Evolutionary conservation across 768 basidiomycete genomes (phyloP), one percentile per base, ranked within the genome.

Genomic region (Macrolepiota dolichaula): DNA sequence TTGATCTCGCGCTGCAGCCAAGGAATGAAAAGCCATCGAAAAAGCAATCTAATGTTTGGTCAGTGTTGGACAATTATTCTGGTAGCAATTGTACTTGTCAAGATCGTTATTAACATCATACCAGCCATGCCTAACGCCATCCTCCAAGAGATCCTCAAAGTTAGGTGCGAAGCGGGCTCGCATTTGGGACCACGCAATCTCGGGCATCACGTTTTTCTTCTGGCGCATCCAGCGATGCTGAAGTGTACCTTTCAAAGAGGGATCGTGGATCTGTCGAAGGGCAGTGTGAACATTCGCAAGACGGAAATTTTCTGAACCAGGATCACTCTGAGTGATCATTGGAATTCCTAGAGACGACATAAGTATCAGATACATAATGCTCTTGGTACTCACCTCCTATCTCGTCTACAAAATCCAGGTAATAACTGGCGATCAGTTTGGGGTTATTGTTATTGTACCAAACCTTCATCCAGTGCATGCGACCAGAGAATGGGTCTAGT

Each of bases 371-470:
- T 5, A 35, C 19, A 35, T 24, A 59, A 19, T 59, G 52, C 22
- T 44, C 32, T 50, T 59, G 52, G 22, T 64, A 40, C 40, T 42
- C 15, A 42, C 40, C 40, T 42, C n/a, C 5, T 6, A 17, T 42
- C n/a, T 42, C n/a, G 6, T 69, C 65, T 1, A 66, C 63, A 0
- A 68, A 56, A 0, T 76, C 71, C 13, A 80, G 25, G 57, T 76
- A 81, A 57, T 76, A 81, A 0, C 61, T 62, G 0, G 61, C 50
- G 11, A 81, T 71, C 1, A 79, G 63, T 1, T 67, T 63, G 3
- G 75, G 70, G 63, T 78, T 76, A 1, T 62, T 46, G 56, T 81
- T 81, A 0, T 71, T 76, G 71, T 76, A 77, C 79, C 80, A 82
- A 0, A 79, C 67, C 22, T 71, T 71, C 0, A 78, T 27, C 79